phyloP scores from a whole-genome alignment of 2,329 filamentous ascomycete genomes.

The Phyllachora maydis region DNA sequence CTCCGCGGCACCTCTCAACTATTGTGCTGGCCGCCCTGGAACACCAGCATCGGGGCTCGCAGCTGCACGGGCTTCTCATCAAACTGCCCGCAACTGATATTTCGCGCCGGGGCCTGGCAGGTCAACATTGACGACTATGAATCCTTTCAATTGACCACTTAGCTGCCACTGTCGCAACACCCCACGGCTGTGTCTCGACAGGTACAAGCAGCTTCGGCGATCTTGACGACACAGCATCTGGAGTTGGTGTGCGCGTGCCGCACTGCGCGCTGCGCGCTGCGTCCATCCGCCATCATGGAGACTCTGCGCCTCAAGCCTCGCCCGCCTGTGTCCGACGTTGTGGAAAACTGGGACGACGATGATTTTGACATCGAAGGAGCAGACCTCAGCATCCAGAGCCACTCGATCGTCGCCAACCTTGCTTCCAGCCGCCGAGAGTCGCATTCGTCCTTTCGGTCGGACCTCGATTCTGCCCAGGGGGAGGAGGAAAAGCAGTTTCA shows the following conservation, averaged over 20 bases:
- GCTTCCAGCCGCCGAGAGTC: slow-evolving; percentile 46
- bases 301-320: slow-evolving; percentile 29
- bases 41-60: too few species aligned
- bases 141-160: slow-evolving; percentile 10
- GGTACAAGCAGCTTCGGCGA: slow-evolving; percentile 1
- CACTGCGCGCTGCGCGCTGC: slow-evolving; percentile 1
- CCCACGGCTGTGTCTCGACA: slow-evolving; percentile 3
- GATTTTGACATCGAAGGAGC: slow-evolving; percentile 48
- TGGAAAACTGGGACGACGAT: slow-evolving; percentile 68
- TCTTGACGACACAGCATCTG: slow-evolving; percentile 2
- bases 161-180: slow-evolving; percentile 5
- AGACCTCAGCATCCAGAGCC: slow-evolving; percentile 37
- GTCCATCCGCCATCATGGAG: slow-evolving; percentile 22
- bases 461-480: slow-evolving; percentile 52
- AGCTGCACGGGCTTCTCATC: neutral
- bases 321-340: slow-evolving; percentile 32
- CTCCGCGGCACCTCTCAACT: neutral
- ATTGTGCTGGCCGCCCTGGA: too few species aligned
- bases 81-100: neutral
- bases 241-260: slow-evolving; percentile 1
- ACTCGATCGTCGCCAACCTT: slow-evolving; percentile 18
- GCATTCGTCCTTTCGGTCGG: slow-evolving; percentile 68
- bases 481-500: slow-evolving; percentile 83
- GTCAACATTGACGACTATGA: slow-evolving; percentile 11
- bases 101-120: slow-evolving; percentile 2